Evolutionary conservation across 768 basidiomycete genomes (phyloP), one percentile per base, ranked within the genome.

Genomic region (Leucosporidium yakuticum): DNA sequence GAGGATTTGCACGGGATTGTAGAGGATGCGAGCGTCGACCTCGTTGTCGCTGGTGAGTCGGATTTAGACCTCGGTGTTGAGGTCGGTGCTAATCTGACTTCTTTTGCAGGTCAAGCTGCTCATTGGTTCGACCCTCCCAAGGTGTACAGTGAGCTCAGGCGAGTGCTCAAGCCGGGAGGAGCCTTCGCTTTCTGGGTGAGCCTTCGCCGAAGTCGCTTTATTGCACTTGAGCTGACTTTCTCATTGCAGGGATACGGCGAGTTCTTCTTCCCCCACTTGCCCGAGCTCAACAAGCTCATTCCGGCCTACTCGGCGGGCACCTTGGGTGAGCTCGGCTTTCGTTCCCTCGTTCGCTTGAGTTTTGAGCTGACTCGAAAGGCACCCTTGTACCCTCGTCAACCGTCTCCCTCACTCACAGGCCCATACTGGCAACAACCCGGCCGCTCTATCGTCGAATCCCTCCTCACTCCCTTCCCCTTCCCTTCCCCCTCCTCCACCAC

Each of bases 361-460:
- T 15, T 3, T 44, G 50, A 15, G 25, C 49, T n/a, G 2, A 11
- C 32, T 11, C 20, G 1, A 27, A 34, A 29, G 11, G 39, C 6
- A 14, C 4, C 4, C 29, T 19, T 54, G n/a, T 17, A 21, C 1
- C 32, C 36, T 31, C 21, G 25, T 29, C n/a, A n/a, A n/a, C n/a
- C n/a, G 2, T 4, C 17, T n/a, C 5, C 1, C 39, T 47, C 39
- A 85, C 85, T 51, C 76, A 89, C 8, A 69, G 90, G 90, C 1
- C 83, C 85, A 2, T 84, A 90, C 75, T 92, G 89, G 83, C 83
- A 91, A 73, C 85, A 87, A 36, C 90, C 91, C 0, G 91, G 91
- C 21, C 83, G 91, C 19, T 84, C 84, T 0, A 86, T 91, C 69
- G 82, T 92, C 29, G 87, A 89, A 64, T 82, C 82, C 9, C 85